A percentile compares a stretch with the other conserved stretches of the same genome.
Evolutionary conservation across 345 rosid species (phyloP).

Genomic region (Bruguiera sexangula): DNA sequence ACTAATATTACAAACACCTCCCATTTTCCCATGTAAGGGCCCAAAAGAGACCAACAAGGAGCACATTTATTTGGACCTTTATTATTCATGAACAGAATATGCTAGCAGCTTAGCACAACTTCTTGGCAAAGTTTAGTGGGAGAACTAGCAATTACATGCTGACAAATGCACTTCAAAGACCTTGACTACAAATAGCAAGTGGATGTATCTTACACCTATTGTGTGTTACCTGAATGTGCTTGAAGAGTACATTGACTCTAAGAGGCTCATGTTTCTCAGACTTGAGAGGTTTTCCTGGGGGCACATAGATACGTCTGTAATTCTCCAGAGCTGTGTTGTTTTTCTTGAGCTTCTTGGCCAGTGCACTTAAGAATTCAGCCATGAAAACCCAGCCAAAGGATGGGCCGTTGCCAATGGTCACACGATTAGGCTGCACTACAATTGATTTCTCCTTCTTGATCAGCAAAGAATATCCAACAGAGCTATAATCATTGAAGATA

Average conservation of each 20-base stretch:
- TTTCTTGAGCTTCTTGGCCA: constrained; percentile 59
- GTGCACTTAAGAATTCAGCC: constrained; percentile 58
- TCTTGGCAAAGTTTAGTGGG: not conserved
- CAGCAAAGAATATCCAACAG: constrained; percentile 71
- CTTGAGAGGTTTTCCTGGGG: constrained; percentile 53
- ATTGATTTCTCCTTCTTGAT: constrained; percentile 58
- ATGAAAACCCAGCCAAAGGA: constrained; percentile 75
- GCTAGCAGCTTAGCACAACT: not conserved
- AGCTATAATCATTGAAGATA: constrained; percentile 69
- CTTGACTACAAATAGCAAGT: not conserved
- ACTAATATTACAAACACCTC: too few relatives aligned
- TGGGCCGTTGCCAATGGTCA: constrained; percentile 65
- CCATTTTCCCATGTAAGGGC: not conserved
- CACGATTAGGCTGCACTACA: constrained; percentile 61
- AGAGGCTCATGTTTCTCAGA: constrained; percentile 52
- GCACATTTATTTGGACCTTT: not conserved
- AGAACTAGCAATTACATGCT: not conserved
- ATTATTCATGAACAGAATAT: not conserved
- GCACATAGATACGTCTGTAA: constrained; percentile 55
- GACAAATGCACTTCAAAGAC: not conserved
- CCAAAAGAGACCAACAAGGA: not conserved
- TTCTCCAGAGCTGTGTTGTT: constrained; percentile 62
- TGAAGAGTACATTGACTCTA: constrained; percentile 61
- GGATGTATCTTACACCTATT: not conserved
- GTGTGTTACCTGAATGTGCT: constrained; percentile 61